Percentiles rank a stretch among this genome's conserved stretches.
Conservation (phyloP, 2,329 filamentous ascomycete species). For the Microdochium bolleyi region DNA sequence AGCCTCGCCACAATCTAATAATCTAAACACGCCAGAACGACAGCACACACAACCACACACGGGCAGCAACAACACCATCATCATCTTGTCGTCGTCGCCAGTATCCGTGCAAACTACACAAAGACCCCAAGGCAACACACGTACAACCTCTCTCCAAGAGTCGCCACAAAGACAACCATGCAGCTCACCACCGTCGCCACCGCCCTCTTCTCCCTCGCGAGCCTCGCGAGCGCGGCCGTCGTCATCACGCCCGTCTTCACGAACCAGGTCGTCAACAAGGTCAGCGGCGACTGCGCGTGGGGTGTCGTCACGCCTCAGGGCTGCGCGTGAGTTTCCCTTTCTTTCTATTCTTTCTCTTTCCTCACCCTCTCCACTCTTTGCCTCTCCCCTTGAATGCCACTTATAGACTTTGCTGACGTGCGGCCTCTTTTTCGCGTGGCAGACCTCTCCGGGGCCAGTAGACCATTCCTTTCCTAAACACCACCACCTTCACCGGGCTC, state of each 20-base stretch:
- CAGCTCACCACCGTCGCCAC: not conserved
- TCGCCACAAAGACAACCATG: not conserved
- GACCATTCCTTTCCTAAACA: too few species aligned
- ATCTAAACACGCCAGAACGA: not conserved
- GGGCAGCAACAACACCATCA: not conserved
- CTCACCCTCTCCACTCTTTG: not conserved
- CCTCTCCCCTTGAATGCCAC: not conserved
- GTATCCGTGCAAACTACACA: too few species aligned
- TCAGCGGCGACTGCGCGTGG: conserved; percentile 43
- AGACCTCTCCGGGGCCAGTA: conserved; percentile 1
- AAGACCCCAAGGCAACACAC: not conserved
- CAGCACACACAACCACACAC: not conserved
- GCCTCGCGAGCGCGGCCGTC: conserved; percentile 42
- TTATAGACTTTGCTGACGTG: not conserved
- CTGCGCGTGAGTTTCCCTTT: conserved; percentile 40
- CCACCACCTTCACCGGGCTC: too few species aligned
- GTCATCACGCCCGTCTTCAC: conserved; percentile 44
- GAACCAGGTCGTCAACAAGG: conserved; percentile 42
- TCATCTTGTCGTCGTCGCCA: too few species aligned
- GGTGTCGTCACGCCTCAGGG: conserved; percentile 48
- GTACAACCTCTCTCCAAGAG: too few species aligned
- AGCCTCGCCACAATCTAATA: not conserved
- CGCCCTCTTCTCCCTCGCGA: conserved; percentile 19
- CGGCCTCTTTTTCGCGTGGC: not conserved
- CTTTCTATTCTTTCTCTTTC: not conserved